phyloP scores from a whole-genome alignment of 2,329 filamentous ascomycete genomes.

The Colletotrichum endophyticum region DNA sequence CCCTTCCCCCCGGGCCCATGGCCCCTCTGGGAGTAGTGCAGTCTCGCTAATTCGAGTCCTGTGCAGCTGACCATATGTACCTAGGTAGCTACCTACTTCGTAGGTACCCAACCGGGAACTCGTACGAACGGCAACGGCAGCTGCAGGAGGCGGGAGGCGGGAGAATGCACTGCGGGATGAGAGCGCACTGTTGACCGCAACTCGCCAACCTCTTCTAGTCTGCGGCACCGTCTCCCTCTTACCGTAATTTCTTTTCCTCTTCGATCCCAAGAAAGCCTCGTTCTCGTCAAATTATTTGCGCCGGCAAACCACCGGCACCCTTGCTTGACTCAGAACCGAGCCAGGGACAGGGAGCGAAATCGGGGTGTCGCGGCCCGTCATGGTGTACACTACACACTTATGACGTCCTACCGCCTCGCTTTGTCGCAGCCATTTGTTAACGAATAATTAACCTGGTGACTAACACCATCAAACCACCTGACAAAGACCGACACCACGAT shows the following conservation, averaged over 20 bases:
- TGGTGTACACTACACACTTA: neutral
- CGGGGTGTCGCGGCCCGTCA: neutral
- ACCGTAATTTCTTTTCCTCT: neutral
- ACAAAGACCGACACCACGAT: constrained; percentile 5
- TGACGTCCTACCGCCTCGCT: constrained; percentile 15
- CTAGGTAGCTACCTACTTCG: neutral
- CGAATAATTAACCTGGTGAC: constrained; percentile 18
- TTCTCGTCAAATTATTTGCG: neutral
- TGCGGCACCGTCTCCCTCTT: neutral
- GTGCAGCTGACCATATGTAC: constrained; percentile 2
- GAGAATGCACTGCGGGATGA: neutral
- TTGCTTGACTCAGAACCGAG: constrained; percentile 14
- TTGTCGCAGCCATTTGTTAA: constrained; percentile 3
- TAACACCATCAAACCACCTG: constrained; percentile 17
- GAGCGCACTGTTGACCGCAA: constrained; percentile 10
- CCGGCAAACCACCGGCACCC: neutral
- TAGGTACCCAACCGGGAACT: neutral
- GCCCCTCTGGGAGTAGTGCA: neutral
- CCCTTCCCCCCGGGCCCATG: neutral
- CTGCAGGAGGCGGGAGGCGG: neutral
- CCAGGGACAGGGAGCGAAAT: constrained; percentile 14
- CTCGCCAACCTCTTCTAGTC: neutral
- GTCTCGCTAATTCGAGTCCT: neutral
- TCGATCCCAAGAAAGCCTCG: neutral
- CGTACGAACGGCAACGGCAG: neutral